Conservation (phyloP, 306 rosid species). For the Inga leiocalycina region DNA sequence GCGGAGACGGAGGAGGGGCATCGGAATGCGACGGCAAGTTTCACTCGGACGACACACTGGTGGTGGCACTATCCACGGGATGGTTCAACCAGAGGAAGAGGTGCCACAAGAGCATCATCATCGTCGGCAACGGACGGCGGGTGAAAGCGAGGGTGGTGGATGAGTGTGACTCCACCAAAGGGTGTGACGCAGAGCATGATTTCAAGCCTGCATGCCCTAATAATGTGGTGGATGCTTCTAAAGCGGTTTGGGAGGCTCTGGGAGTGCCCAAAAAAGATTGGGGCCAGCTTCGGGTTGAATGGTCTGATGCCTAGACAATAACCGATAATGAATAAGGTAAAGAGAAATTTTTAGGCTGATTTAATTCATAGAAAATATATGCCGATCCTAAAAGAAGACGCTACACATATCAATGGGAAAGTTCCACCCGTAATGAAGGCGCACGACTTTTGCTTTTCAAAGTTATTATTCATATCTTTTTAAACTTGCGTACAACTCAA, state of each 20-base stretch:
- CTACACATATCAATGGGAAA: not conserved
- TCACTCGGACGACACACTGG: slow-evolving; percentile 36
- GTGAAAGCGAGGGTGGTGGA: slow-evolving; percentile 64
- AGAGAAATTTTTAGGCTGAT: not conserved
- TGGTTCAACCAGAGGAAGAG: slow-evolving; percentile 46
- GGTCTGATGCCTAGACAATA: slow-evolving; percentile 36
- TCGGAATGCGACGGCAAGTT: slow-evolving; percentile 39
- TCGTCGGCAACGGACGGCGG: slow-evolving; percentile 49
- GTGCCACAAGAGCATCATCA: slow-evolving; percentile 42
- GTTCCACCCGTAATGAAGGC: not conserved
- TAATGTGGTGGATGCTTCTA: slow-evolving; percentile 53
- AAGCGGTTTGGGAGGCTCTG: slow-evolving; percentile 50
- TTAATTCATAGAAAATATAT: not conserved
- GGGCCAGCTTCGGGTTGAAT: slow-evolving; percentile 28
- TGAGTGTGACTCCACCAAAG: slow-evolving; percentile 61
- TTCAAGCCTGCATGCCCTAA: slow-evolving; percentile 43
- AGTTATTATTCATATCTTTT: not conserved
- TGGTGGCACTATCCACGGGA: slow-evolving; percentile 57
- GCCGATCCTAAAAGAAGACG: not conserved
- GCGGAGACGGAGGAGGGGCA: slow-evolving; percentile 35
- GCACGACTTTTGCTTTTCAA: not conserved
- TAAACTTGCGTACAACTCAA: not conserved
- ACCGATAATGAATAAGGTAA: not conserved
- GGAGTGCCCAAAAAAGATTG: slow-evolving; percentile 33
- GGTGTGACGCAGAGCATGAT: slow-evolving; percentile 54